Evolutionary conservation across 1,284 basidiomycete genomes (phyloP).

Genomic region (Malassezia sympodialis): DNA sequence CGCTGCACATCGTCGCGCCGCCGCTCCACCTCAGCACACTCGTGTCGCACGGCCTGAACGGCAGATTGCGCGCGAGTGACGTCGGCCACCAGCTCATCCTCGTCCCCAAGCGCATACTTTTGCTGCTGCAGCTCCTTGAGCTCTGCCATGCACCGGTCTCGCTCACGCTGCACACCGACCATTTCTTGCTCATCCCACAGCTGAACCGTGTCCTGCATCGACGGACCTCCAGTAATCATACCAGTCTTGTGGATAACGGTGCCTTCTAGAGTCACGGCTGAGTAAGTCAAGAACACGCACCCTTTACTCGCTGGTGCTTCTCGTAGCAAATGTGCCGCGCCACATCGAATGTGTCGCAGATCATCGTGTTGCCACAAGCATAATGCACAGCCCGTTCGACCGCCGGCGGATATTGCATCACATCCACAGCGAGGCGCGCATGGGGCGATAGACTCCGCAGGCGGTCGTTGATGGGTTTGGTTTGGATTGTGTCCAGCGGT

Average conservation of each 20-base stretch:
- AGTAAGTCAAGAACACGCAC: neutral
- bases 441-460: slow-evolving; percentile 82
- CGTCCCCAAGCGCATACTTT: slow-evolving; percentile 68
- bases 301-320: slow-evolving; percentile 88
- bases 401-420: slow-evolving; percentile 51
- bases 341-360: slow-evolving; percentile 88
- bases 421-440: slow-evolving; percentile 83
- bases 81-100: slow-evolving; percentile 67
- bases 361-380: slow-evolving; percentile 84
- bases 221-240: slow-evolving; percentile 81
- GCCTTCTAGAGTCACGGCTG: slow-evolving; percentile 91
- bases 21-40: slow-evolving; percentile 52
- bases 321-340: slow-evolving; percentile 85
- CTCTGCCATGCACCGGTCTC: slow-evolving; percentile 65
- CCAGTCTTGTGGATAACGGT: slow-evolving; percentile 96
- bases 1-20: slow-evolving; percentile 28
- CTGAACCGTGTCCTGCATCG: slow-evolving; percentile 55
- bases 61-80: slow-evolving; percentile 70
- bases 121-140: slow-evolving; percentile 70
- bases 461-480: slow-evolving; percentile 86
- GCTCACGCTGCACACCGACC: slow-evolving; percentile 61
- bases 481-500: slow-evolving; percentile 88
- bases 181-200: slow-evolving; percentile 84
- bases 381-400: slow-evolving; percentile 84
- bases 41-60: slow-evolving; percentile 64